phyloP scores from a whole-genome alignment of 2,329 filamentous ascomycete genomes.

The Ophiostoma novo-ulmi region DNA sequence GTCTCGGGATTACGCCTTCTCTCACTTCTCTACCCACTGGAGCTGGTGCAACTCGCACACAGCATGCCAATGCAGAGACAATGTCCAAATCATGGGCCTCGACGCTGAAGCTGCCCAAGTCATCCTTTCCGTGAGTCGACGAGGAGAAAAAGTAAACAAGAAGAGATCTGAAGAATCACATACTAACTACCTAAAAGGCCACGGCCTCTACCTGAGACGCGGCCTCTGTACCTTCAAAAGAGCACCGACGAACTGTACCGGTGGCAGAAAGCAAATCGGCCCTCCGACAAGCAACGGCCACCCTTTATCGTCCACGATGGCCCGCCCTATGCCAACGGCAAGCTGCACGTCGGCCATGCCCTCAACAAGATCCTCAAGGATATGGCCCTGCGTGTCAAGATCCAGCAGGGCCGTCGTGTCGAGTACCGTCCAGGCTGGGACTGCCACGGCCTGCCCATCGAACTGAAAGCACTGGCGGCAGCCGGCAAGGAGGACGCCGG shows the following conservation, averaged over 20 bases:
- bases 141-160: background rate
- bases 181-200: slow-evolving; percentile 38
- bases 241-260: slow-evolving; percentile 84
- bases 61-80: slow-evolving; percentile 21
- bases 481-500: slow-evolving; percentile 26
- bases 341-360: slow-evolving; percentile 86
- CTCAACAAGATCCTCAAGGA: slow-evolving; percentile 97
- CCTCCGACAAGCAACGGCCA: slow-evolving; percentile 39
- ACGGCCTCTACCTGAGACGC: slow-evolving; percentile 47
- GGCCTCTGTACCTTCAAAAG: slow-evolving; percentile 60
- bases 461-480: slow-evolving; percentile 72
- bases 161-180: background rate
- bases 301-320: slow-evolving; percentile 88
- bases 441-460: slow-evolving; percentile 94
- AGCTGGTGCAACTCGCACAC: slow-evolving; percentile 8
- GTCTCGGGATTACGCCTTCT: too few species aligned
- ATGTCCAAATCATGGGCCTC: slow-evolving; percentile 63
- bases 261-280: slow-evolving; percentile 66
- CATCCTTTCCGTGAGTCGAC: slow-evolving; percentile 60
- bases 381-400: slow-evolving; percentile 75
- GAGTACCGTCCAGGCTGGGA: slow-evolving; percentile 93
- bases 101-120: slow-evolving; percentile 69
- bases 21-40: background rate
- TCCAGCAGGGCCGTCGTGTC: slow-evolving; percentile 71
- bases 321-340: slow-evolving; percentile 92